Evolutionary conservation across 371 early-diverging fungal species (phyloP), one percentile per base, ranked within the genome.

Genomic region (Mucor ambiguus): DNA sequence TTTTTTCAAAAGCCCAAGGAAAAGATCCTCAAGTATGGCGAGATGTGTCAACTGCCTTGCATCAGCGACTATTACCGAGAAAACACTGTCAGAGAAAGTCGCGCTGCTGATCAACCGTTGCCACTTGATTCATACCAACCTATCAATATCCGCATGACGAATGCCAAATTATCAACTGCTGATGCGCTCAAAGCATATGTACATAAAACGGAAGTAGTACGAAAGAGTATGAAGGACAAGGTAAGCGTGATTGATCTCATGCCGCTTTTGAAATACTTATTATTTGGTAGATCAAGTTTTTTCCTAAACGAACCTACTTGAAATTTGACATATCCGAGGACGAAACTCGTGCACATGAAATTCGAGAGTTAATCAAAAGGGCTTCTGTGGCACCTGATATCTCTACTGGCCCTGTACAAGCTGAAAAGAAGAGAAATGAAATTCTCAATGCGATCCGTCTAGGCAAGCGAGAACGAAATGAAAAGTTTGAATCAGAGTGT

Each of bases 401-500:
- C 8, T 38, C 66, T 0, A 69, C 73, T 10, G 79, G 80, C 0
- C 83, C 83, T 8, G 64, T 80, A 2, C 55, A 63, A 14, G 83
- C 80, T 12, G 83, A 83, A 60, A 83, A 83, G 60, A 82, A 77
- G 32, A 60, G 83, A 46, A 83, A 74, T 35, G 83, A 83, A 43
- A 61, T 75, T 7, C 20, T 77, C 3, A 78, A 78, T 58, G 77
- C 79, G 4, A 72, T 81, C 28, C 66, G 64, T 30, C 57, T 79
- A 20, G 81, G 82, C 9, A 81, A 81, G 46, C 57, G 82, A 30
- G 72, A 70, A 20, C 61, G 73, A 16, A 69, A 67, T 35, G 79
- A 78, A 20, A 69, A 67, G 28, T 66, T 66, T 29, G 74, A 81
- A 61, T 52, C 72, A 10, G 77, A 69, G 33, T 54, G 81, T 76